A percentile compares a stretch with the other conserved stretches of the same genome.
Conservation (phyloP, 2,329 filamentous ascomycete species). For the Fusarium poae region DNA sequence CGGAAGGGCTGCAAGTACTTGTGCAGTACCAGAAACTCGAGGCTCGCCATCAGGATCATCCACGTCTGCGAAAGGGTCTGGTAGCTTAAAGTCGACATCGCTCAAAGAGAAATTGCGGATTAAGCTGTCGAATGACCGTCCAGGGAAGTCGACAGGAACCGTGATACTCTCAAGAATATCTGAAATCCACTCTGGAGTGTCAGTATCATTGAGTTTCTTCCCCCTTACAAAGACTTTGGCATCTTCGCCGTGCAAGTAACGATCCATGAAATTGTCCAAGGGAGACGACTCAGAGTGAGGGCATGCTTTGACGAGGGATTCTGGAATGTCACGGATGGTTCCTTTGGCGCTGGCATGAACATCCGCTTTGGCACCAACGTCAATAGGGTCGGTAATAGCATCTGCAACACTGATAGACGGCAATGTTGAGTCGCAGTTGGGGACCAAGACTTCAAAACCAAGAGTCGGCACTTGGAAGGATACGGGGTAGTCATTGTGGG, state of each 20-base stretch:
- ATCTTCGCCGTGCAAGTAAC: constrained; percentile 83
- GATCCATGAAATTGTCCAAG: constrained; percentile 82
- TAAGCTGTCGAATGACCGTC: constrained; percentile 82
- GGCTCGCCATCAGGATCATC: constrained; percentile 79
- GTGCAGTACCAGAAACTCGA: constrained; percentile 84
- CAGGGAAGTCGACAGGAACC: constrained; percentile 86
- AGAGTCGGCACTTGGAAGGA: constrained; percentile 82
- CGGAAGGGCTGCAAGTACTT: constrained; percentile 83
- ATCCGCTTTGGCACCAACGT: constrained; percentile 75
- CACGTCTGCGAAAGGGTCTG: constrained; percentile 82
- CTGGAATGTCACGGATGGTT: constrained; percentile 78
- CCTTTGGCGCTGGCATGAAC: constrained; percentile 79
- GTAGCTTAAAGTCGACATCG: constrained; percentile 87
- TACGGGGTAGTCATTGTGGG: constrained; percentile 83
- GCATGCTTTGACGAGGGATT: constrained; percentile 78
- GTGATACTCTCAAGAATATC: constrained; percentile 85
- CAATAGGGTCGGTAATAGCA: constrained; percentile 75
- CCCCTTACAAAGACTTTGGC: constrained; percentile 88
- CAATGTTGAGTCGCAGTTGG: constrained; percentile 80
- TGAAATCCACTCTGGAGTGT: constrained; percentile 85
- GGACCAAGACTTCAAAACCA: constrained; percentile 85
- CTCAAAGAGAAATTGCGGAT: constrained; percentile 90
- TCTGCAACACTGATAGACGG: constrained; percentile 83
- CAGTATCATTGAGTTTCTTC: constrained; percentile 72
- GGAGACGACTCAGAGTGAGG: constrained; percentile 84